Base-by-base conservation (phyloP, 495 filamentous ascomycete species). In the Usnea hakonensis region DNA sequence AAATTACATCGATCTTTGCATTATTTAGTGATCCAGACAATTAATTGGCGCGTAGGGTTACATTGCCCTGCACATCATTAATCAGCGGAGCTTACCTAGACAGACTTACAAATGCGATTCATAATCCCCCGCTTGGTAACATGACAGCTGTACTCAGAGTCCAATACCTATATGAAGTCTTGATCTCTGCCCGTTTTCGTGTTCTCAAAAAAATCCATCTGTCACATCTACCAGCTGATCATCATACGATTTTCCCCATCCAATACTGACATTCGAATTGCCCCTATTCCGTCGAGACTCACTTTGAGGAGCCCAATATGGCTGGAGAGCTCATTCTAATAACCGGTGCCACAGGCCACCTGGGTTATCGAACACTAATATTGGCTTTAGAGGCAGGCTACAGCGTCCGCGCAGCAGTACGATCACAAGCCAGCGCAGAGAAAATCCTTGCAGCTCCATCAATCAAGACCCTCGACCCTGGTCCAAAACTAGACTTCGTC, bases 401-500 rank as follows among this genome's bases (percentile, higher is more conserved):
- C 21, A 21, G 30, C 0, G 43, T 60, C 44, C 33, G 44, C 35
- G 58, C 58, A 9, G 58, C 58, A 40, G 44, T 59, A 16, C 43
- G 57, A 17, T 46, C 33, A 30, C 57, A 59, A 17, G 57, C 13
- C 11, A 59, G 50, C 48, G 57, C 57, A 41, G 40, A 50, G 26
- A 23, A 13, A 1, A 50, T 59, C 1, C 41, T 59, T n/a, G 19
- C 26, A 21, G 43, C 57, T 35, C 57, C 43, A 13, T 59, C 57
- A 5, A 50, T 50, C 8, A 50, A 59, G 37, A 41, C 57, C 9
- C 57, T 59, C 36, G 57, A 30, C 32, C 40, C 57, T 21, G 57
- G 57, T 30, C 26, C n/a, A 10, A 59, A 50, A 13, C 57, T 75
- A 37, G 69, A 73, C 23, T 79, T 80, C 56, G 57, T 67, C 40